Evolutionary conservation across 2,329 filamentous ascomycete species (phyloP).

Genomic region (Cladophialophora exuberans): DNA sequence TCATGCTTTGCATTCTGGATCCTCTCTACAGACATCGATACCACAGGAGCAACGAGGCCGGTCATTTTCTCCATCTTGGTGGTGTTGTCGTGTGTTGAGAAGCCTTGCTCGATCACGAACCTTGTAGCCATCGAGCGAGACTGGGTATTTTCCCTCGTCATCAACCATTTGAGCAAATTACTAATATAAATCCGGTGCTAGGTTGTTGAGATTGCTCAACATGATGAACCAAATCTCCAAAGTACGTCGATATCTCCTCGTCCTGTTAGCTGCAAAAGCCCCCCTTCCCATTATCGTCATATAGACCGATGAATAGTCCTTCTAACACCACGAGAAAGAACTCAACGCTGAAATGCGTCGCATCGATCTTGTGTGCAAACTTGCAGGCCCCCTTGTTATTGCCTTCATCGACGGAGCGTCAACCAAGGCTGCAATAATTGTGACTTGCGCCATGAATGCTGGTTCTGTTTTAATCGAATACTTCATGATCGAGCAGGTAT

Average conservation of each 20-base stretch:
- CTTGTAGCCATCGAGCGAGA: slow-evolving; percentile 71
- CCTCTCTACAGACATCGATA: background rate
- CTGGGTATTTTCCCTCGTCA: slow-evolving; percentile 49
- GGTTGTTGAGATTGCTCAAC: slow-evolving; percentile 34
- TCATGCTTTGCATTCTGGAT: slow-evolving; percentile 23
- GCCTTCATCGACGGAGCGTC: slow-evolving; percentile 52
- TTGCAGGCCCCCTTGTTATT: slow-evolving; percentile 57
- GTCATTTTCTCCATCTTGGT: slow-evolving; percentile 36
- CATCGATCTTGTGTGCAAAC: slow-evolving; percentile 62
- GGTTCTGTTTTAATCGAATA: slow-evolving; percentile 46
- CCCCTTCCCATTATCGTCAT: background rate
- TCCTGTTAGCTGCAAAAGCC: background rate
- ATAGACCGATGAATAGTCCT: background rate
- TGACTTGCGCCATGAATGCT: slow-evolving; percentile 51
- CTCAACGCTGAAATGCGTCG: slow-evolving; percentile 60
- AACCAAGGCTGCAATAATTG: slow-evolving; percentile 50
- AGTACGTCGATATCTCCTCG: background rate
- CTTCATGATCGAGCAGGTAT: slow-evolving; percentile 37
- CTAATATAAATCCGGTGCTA: background rate
- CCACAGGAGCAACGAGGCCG: background rate
- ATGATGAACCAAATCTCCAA: slow-evolving; percentile 30
- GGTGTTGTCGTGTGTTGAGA: slow-evolving; percentile 67
- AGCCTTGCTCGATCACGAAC: slow-evolving; percentile 67
- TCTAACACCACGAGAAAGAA: slow-evolving; percentile 28
- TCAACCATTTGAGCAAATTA: background rate